These are phyloP conservation scores for Lycium ferocissimum DNA, from an alignment of 257 asterid genomes.

Conservation along the genomic window DNA sequence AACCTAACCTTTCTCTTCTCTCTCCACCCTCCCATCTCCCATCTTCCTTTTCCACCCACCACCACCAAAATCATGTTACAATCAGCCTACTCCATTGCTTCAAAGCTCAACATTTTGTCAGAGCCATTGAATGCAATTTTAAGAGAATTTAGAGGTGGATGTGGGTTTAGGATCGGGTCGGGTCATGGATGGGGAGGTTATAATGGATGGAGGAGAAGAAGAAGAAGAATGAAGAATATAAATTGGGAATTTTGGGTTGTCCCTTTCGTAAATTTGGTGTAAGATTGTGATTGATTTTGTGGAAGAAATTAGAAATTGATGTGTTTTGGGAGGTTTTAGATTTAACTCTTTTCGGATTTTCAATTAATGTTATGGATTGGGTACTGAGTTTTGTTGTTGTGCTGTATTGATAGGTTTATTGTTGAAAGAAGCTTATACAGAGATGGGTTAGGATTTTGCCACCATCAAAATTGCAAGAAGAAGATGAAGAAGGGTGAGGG, in stretches of 20 bases:
- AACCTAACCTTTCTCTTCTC: no score
- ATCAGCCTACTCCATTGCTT: no score
- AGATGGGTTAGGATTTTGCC: no score
- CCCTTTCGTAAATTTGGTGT: constrained; percentile 42
- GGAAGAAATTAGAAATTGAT: constrained; percentile 50
- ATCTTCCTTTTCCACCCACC: no score
- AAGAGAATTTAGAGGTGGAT: constrained; percentile 49
- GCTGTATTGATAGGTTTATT: no score
- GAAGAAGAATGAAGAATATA: constrained; percentile 39
- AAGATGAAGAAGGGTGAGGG: no score
- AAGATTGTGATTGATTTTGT: constrained; percentile 52
- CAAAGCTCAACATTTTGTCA: constrained; percentile 39
- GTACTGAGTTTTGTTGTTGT: no score
- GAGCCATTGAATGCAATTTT: constrained; percentile 56
- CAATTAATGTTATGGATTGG: no score
- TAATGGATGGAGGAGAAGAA: constrained; percentile 60
- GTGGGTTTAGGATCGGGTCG: constrained; percentile 51
- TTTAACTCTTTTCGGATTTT: constrained; percentile 56
- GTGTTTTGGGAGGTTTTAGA: constrained; percentile 51
- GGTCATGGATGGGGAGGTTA: constrained; percentile 58
- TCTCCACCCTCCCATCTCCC: no score
- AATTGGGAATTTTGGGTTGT: constrained; percentile 52
- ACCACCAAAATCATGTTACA: no score
- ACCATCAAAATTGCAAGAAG: no score
- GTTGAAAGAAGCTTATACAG: no score